phyloP scores from a whole-genome alignment of 1,139 yeast species.

The Protomyces macrosporus region DNA sequence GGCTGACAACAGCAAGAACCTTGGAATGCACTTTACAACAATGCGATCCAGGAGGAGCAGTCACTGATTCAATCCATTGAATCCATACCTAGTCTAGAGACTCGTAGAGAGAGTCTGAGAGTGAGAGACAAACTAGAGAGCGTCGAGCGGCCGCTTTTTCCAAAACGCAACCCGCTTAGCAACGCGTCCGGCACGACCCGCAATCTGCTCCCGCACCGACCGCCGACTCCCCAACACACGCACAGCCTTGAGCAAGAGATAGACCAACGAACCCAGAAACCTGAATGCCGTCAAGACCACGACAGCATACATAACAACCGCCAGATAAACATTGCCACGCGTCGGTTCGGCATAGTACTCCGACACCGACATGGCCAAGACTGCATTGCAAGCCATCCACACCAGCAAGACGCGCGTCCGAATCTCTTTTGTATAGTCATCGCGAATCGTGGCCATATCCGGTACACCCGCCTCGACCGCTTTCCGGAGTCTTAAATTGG shows the following conservation, averaged over 20 bases:
- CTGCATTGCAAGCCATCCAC: constrained; percentile 57
- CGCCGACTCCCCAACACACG: neutral
- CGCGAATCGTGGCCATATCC: constrained; percentile 36
- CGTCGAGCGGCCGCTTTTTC: neutral
- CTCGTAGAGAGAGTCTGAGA: no score
- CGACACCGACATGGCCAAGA: constrained; percentile 14
- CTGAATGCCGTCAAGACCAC: constrained; percentile 18
- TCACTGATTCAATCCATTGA: no score
- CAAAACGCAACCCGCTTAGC: neutral
- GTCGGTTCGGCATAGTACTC: constrained; percentile 13
- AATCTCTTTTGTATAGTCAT: constrained; percentile 89
- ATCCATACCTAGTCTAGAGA: no score
- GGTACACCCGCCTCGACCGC: constrained; percentile 40
- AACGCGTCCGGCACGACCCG: neutral
- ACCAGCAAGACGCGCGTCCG: constrained; percentile 88
- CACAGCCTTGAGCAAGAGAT: constrained; percentile 1
- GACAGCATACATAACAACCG: constrained; percentile 11
- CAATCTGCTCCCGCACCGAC: neutral
- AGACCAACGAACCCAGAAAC: constrained; percentile 6
- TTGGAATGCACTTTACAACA: no score
- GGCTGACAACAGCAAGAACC: no score
- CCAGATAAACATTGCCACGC: constrained; percentile 10
- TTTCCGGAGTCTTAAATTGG: constrained; percentile 68
- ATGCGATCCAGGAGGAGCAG: no score
- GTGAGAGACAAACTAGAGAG: neutral